Evolutionary conservation across 1,284 basidiomycete species (phyloP), one percentile per base, ranked within the genome.

Genomic region (Microbotryum scabiosae): DNA sequence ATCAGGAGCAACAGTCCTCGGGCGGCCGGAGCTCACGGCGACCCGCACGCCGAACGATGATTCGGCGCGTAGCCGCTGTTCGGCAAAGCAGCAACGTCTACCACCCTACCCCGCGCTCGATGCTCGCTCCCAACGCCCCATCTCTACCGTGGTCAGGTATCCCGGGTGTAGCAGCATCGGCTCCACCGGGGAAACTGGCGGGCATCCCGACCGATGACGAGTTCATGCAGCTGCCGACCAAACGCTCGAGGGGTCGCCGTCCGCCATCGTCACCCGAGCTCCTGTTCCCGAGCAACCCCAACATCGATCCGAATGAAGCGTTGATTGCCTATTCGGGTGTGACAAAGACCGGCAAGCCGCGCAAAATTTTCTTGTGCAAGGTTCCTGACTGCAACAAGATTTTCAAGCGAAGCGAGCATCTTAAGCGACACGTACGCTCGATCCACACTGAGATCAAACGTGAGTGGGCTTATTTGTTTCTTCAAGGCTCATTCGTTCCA

Each of bases 391-490:
- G 69, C 50, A 60, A 84, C 49, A 89, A 88, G 76, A 85, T 84
- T 66, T 88, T 89, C 74, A 82, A 82, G 55, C 78, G 87, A 30
- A 84, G 84, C 23, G 86, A 89, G 75, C 86, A 88, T 75, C 75
- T 89, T 65, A 88, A 88, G 77, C 76, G 86, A 45, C 87, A 89
- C 75, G 80, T 88, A 28, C 74, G 85, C 68, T 84, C 83, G 70
- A 86, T 89, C 56, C 87, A 89, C 74, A 88, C 86, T 1, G 82
- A 86, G 72, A 86, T 88, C 73, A 87, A 87, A 75, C 87, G 86
- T 88, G 43, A 62, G 74, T 76, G 81, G 26, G 79, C 43, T 54
- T 26, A 4, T 44, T 55, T 67, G 57, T 58, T 51, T 44, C 59
- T 53, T 47, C 51, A 51, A 54, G 47, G 26, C 53, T 52, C 41